Percentiles rank a stretch among this genome's conserved stretches.
phyloP scores from a whole-genome alignment of 495 filamentous ascomycete species.

The Lophiotrema nucula region DNA sequence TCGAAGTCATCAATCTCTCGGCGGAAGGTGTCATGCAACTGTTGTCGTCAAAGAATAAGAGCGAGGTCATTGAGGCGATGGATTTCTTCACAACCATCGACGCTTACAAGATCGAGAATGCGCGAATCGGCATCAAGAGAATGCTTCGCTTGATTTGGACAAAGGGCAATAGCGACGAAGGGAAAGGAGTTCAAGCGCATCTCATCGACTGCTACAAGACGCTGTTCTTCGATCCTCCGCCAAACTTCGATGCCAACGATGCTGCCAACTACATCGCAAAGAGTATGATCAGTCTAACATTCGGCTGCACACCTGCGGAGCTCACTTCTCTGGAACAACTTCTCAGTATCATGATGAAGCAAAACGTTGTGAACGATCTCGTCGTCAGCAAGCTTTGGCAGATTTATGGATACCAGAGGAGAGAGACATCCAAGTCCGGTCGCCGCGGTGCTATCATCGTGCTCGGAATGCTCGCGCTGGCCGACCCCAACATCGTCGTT shows the following conservation, averaged over 20 bases:
- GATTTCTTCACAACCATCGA: constrained; percentile 95
- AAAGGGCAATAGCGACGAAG: constrained; percentile 98
- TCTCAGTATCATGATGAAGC: constrained; percentile 95
- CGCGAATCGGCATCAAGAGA: constrained; percentile 79
- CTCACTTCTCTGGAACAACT: constrained; percentile 94
- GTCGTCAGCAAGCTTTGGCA: constrained; percentile 95
- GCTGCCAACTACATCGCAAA: constrained; percentile 92
- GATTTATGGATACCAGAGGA: constrained; percentile 87
- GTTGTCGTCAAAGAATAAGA: constrained; percentile 91
- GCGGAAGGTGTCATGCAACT: constrained; percentile 78
- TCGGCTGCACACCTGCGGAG: constrained; percentile 89
- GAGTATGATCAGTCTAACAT: constrained; percentile 98
- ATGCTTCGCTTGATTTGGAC: constrained; percentile 99
- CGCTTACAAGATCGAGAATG: constrained; percentile 90
- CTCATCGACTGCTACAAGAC: constrained; percentile 96
- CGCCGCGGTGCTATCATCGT: constrained; percentile 92
- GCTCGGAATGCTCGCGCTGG: constrained; percentile 92
- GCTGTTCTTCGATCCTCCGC: constrained; percentile 92
- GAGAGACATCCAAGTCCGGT: constrained; percentile 90
- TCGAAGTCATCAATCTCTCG: constrained; percentile 84
- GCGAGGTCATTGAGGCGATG: constrained; percentile 97
- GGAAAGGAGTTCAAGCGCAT: constrained; percentile 95
- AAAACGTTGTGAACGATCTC: constrained; percentile 76
- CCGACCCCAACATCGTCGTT: constrained; percentile 87
- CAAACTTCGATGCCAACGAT: constrained; percentile 81